phyloP scores from a whole-genome alignment of 371 early-diverging fungal genomes.

The Ordospora colligata region DNA sequence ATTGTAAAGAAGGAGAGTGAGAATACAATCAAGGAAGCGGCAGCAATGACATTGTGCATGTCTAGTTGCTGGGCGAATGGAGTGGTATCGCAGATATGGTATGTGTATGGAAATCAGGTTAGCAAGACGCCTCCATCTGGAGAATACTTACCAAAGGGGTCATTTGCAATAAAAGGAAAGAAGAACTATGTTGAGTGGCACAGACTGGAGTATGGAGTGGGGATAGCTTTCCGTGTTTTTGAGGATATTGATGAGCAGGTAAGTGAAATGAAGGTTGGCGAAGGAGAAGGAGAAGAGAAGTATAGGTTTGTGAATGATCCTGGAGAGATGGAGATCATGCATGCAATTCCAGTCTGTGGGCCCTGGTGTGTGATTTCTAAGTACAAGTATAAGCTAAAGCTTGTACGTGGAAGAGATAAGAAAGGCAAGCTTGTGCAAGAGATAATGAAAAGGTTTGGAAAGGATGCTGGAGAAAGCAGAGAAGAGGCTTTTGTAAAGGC shows the following conservation, averaged over 20 bases:
- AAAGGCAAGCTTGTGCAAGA: conserved; percentile 71
- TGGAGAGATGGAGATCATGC: conserved; percentile 68
- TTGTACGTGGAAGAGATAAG: conserved; percentile 83
- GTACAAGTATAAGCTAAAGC: conserved; percentile 84
- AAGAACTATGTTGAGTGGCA: conserved; percentile 78
- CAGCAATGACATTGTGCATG: conserved; percentile 80
- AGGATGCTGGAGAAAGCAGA: neutral
- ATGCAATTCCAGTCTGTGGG: conserved; percentile 85
- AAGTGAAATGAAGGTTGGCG: conserved; percentile 10
- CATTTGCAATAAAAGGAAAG: conserved; percentile 89
- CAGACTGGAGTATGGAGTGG: conserved; percentile 88
- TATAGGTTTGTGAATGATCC: conserved; percentile 66
- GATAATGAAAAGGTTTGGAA: conserved; percentile 45
- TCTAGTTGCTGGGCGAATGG: conserved; percentile 93
- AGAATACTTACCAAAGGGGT: conserved; percentile 81
- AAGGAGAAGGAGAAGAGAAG: conserved; percentile 56
- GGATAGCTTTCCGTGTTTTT: conserved; percentile 69
- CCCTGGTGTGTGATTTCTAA: conserved; percentile 75
- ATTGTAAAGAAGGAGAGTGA: conserved; percentile 57
- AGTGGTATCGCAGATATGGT: conserved; percentile 83
- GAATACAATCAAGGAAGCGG: conserved; percentile 71
- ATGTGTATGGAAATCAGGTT: conserved; percentile 79
- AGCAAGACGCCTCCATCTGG: conserved; percentile 89
- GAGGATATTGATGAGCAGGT: conserved; percentile 8
- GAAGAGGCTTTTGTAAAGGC: conserved; percentile 29